A percentile compares a stretch with the other conserved stretches of the same genome.
These are phyloP conservation scores for Tetrahymena thermophila DNA, from an alignment of 73 alveolate genomes.

Conservation along the genomic window DNA sequence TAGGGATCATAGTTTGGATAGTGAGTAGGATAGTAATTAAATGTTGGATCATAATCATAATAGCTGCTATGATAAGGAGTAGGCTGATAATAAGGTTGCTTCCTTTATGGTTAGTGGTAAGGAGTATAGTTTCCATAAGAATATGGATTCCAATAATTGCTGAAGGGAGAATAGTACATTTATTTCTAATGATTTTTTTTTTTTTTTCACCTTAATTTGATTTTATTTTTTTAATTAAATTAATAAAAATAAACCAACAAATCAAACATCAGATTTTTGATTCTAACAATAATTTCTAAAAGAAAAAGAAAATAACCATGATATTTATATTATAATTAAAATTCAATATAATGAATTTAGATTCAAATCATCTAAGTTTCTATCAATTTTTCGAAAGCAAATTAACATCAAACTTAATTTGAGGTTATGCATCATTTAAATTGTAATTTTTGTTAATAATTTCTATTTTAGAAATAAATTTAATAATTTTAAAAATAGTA, in stretches of 20 bases:
- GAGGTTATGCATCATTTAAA: background rate
- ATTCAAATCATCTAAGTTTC: background rate
- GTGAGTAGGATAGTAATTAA: background rate
- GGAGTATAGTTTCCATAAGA: background rate
- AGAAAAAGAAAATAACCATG: background rate
- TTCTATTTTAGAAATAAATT: background rate
- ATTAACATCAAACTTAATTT: background rate
- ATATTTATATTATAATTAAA: background rate
- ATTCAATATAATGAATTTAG: background rate
- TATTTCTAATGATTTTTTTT: background rate
- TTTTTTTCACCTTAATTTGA: background rate
- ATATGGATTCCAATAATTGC: background rate
- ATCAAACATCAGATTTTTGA: background rate
- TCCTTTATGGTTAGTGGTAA: background rate
- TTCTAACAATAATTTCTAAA: background rate
- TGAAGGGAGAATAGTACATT: background rate
- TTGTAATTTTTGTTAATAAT: too few relatives aligned
- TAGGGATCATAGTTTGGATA: background rate
- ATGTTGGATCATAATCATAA: background rate
- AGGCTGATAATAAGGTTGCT: background rate
- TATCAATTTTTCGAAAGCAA: background rate
- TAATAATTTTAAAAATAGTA: too few relatives aligned
- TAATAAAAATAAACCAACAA: background rate
- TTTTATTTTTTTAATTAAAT: background rate
- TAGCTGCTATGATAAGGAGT: background rate